Conservation (phyloP, 208 protist species). For the Acanthamoeba lenticulata region DNA sequence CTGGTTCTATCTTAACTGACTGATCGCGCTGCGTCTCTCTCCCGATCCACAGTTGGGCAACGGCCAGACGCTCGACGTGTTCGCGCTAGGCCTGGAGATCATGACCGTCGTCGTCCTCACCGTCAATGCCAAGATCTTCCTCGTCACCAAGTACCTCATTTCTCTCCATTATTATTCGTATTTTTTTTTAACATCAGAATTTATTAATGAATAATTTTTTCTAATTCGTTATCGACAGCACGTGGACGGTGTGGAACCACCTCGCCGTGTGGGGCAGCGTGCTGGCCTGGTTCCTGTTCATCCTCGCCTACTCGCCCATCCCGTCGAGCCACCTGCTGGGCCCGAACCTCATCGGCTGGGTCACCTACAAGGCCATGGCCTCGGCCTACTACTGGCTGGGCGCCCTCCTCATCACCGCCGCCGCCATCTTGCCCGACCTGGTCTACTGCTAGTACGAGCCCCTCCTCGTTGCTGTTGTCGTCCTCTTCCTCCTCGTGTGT, state of each 20-base stretch:
- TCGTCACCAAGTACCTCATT: neutral
- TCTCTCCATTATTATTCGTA: neutral
- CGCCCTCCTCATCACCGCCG: neutral
- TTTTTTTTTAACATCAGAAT: neutral
- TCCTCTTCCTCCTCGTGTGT: neutral
- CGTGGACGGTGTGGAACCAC: conserved; percentile 32
- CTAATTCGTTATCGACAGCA: neutral
- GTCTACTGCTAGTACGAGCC: conserved; percentile 7
- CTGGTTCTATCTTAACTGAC: too few species aligned
- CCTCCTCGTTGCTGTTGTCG: neutral
- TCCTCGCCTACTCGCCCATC: neutral
- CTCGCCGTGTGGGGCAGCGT: neutral
- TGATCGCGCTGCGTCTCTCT: too few species aligned
- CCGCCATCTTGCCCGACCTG: neutral
- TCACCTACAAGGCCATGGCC: neutral
- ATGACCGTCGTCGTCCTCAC: neutral
- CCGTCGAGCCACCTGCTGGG: neutral
- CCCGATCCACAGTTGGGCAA: neutral
- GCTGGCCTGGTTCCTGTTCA: neutral
- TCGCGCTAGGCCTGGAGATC: neutral
- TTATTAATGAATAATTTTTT: neutral
- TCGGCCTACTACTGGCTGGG: neutral
- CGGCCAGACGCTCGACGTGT: neutral
- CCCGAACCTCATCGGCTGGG: neutral
- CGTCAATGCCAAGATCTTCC: neutral